Conservation (phyloP, 768 basidiomycete species). For the Boletus tomentosulus region DNA sequence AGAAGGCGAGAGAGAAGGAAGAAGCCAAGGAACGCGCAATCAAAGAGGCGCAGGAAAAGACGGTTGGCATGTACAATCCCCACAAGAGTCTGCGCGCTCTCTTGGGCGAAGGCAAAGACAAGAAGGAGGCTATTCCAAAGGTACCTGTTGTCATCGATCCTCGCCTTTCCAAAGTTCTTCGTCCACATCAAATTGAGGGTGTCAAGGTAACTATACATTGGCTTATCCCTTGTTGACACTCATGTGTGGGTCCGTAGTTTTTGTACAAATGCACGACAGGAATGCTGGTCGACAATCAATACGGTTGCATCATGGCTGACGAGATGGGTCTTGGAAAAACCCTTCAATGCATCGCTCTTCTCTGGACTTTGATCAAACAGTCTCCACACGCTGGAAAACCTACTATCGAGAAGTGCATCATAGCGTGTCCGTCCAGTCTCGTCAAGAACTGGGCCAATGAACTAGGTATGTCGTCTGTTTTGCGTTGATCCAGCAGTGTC, state of each 20-base stretch:
- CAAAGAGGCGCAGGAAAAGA: slow-evolving; percentile 65
- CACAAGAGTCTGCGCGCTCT: slow-evolving; percentile 86
- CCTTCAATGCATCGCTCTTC: slow-evolving; percentile 89
- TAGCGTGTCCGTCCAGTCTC: slow-evolving; percentile 93
- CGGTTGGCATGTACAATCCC: slow-evolving; percentile 75
- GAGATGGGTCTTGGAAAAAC: slow-evolving; percentile 99
- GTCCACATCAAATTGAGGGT: slow-evolving; percentile 98
- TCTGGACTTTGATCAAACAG: slow-evolving; percentile 96
- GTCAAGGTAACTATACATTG: slow-evolving; percentile 67
- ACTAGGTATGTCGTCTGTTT: slow-evolving; percentile 54
- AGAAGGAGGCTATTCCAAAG: slow-evolving; percentile 64
- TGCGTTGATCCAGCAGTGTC: background rate
- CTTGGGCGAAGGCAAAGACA: slow-evolving; percentile 66
- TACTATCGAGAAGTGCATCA: slow-evolving; percentile 95
- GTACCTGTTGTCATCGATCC: slow-evolving; percentile 98
- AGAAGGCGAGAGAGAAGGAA: slow-evolving; percentile 66
- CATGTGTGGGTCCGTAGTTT: slow-evolving; percentile 54
- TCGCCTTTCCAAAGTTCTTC: slow-evolving; percentile 74
- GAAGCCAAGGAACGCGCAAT: slow-evolving; percentile 61
- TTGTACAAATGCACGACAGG: slow-evolving; percentile 94
- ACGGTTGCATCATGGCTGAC: slow-evolving; percentile 98
- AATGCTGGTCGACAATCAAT: slow-evolving; percentile 86
- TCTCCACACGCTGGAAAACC: slow-evolving; percentile 84
- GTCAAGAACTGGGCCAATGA: slow-evolving; percentile 99
- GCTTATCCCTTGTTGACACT: background rate